Base-by-base conservation (phyloP, 2,329 filamentous ascomycete genomes). In the Tolypocladium inflatum region DNA sequence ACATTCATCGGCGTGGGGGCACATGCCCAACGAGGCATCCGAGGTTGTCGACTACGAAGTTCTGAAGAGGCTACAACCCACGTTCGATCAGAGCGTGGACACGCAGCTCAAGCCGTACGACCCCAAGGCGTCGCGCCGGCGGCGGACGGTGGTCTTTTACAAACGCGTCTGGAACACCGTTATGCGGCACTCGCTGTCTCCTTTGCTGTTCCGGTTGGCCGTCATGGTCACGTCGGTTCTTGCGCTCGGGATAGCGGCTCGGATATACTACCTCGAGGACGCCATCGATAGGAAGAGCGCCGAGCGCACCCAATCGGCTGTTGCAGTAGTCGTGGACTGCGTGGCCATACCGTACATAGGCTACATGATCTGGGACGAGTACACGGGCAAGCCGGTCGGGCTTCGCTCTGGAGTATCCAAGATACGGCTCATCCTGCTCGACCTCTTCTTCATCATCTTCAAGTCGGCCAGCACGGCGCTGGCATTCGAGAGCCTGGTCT, bases 281-380 rank as follows among this genome's bases (percentile, higher is more conserved):
- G 72, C 64, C 65, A 74, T 67, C 59, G 71, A 68, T 71, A 75
- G 64, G 30, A 67, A 68, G 15, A 70, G 68, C 37, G 73, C 78
- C 2, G 86, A 90, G 69, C 85, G 83, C 37, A 84, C 88, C 43
- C 95, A 94, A 55, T 89, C 91, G 9, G 83, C 91, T 59, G 91
- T 97, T 76, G 93, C 93, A 37, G 87, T 97, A 57, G 84, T 90
- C 41, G 89, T 99, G 43, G 93, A 97, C 72, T 85, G 88, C 8
- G 81, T 97, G 17, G 93, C 94, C 3, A 81, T 97, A 59, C 85
- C 93, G 3, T 99, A 97, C 73, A 88, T 95, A 57, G 76, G 89
- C 54, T 97, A 96, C 74, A 94, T 97, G 76, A 95, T 92, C 30
- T 96, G 87, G 76, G 94, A 99, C 69, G 94, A 99, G 75, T 97